phyloP scores from a whole-genome alignment of 2,329 filamentous ascomycete genomes.

The Penicillium sp. region DNA sequence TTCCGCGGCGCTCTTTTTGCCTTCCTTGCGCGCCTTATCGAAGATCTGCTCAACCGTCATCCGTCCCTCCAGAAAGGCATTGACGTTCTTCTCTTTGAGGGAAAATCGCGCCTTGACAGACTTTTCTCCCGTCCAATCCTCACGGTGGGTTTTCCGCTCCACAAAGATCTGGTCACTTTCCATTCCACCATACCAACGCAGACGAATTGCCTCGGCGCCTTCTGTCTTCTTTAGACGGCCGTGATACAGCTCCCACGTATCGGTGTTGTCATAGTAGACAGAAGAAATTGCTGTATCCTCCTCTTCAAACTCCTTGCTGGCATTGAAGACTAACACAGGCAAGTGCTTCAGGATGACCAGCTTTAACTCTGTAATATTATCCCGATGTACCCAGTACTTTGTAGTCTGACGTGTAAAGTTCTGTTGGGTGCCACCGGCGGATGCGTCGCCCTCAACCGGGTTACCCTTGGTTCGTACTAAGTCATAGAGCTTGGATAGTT shows the following conservation, averaged over 20 bases:
- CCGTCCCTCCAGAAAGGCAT: slow-evolving; percentile 79
- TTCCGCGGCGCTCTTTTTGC: slow-evolving; percentile 87
- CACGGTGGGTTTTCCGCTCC: slow-evolving; percentile 94
- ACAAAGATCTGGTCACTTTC: slow-evolving; percentile 92
- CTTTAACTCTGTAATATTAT: slow-evolving; percentile 97
- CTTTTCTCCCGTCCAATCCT: slow-evolving; percentile 99
- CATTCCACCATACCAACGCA: slow-evolving; percentile 98
- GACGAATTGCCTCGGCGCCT: slow-evolving; percentile 90
- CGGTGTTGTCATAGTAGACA: slow-evolving; percentile 95
- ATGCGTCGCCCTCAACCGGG: slow-evolving; percentile 84
- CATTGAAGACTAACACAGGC: slow-evolving; percentile 93
- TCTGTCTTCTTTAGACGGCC: slow-evolving; percentile 96
- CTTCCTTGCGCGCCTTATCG: slow-evolving; percentile 91
- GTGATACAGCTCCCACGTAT: slow-evolving; percentile 90
- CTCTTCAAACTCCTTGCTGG: slow-evolving; percentile 90
- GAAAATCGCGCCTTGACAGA: slow-evolving; percentile 96
- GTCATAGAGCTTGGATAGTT: slow-evolving; percentile 93
- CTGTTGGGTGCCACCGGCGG: slow-evolving; percentile 86
- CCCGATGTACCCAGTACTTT: slow-evolving; percentile 98
- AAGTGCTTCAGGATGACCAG: slow-evolving; percentile 97
- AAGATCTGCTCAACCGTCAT: slow-evolving; percentile 85
- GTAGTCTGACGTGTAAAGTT: slow-evolving; percentile 97
- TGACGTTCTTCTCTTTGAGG: slow-evolving; percentile 96
- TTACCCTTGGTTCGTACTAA: slow-evolving; percentile 89
- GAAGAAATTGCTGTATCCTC: slow-evolving; percentile 94